Conservation (phyloP, 352 stramenopile genomes). For the Globisporangium paroecandrum region DNA sequence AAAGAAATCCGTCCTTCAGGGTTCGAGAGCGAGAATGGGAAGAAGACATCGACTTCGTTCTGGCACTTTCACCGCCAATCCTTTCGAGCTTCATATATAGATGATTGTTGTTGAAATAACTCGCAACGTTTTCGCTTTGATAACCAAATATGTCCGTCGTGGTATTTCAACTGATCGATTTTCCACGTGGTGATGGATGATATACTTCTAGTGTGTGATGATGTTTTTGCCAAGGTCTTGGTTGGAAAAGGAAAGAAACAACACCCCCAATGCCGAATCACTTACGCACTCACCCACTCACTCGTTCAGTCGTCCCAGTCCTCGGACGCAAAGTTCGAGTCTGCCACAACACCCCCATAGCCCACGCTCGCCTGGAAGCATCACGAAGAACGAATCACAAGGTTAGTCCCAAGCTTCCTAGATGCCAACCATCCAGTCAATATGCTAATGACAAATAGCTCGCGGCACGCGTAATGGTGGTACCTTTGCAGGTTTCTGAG, state of each 20-base stretch:
- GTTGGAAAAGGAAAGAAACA: not conserved
- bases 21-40: no score
- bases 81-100: no score
- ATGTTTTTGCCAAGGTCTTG: not conserved
- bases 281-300: not conserved
- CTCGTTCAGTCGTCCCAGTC: constrained; percentile 54
- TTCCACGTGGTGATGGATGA: not conserved
- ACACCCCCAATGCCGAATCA: not conserved
- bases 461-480: not conserved
- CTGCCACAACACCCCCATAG: constrained; percentile 46
- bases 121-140: no score
- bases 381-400: constrained; percentile 7
- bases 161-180: not conserved
- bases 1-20: no score
- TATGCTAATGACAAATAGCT: not conserved
- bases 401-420: not conserved
- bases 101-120: no score
- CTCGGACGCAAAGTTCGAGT: constrained; percentile 65
- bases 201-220: not conserved
- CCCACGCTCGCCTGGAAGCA: constrained; percentile 9
- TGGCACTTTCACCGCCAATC: no score
- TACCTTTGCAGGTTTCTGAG: constrained; percentile 37
- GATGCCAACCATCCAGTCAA: no score
- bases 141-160: no score
- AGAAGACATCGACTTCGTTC: no score